A percentile compares a stretch with the other conserved stretches of the same genome.
Conservation (phyloP, 148 eudicot species). For the Persicaria maculosa region DNA sequence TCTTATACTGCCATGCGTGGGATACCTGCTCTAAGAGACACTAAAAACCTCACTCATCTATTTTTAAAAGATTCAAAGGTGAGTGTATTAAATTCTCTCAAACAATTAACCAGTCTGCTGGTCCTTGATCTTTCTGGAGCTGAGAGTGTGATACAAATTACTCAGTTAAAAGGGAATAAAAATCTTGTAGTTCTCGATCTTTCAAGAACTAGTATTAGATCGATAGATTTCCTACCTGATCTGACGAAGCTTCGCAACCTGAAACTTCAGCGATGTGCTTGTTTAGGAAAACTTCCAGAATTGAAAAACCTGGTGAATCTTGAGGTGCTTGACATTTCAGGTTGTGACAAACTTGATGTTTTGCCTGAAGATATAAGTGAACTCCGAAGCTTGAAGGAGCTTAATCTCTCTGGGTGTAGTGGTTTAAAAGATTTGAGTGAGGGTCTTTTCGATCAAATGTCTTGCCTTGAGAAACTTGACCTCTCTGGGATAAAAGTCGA, state of each 20-base stretch:
- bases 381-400: neutral
- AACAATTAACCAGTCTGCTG: constrained; percentile 15
- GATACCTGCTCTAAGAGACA: constrained; percentile 15
- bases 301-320: constrained; percentile 6
- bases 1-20: constrained; percentile 19
- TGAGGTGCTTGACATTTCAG: constrained; percentile 25
- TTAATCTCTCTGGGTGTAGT: neutral
- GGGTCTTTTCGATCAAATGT: constrained; percentile 22
- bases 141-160: constrained; percentile 16
- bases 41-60: constrained; percentile 26
- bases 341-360: constrained; percentile 3
- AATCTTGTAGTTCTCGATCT: constrained; percentile 16
- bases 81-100: constrained; percentile 15
- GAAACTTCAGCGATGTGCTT: constrained; percentile 8
- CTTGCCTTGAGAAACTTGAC: constrained; percentile 21
- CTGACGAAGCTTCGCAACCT: constrained; percentile 18
- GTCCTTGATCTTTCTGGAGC: constrained; percentile 25
- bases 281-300: constrained; percentile 8
- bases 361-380: neutral
- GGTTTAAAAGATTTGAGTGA: constrained; percentile 15
- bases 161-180: constrained; percentile 5
- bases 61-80: constrained; percentile 15
- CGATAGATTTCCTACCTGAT: constrained; percentile 18
- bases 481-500: constrained; percentile 21
- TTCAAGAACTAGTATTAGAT: constrained; percentile 15